Evolutionary conservation across 805 yeast species (phyloP).

Genomic region (Lipomyces spencermartinsiae): DNA sequence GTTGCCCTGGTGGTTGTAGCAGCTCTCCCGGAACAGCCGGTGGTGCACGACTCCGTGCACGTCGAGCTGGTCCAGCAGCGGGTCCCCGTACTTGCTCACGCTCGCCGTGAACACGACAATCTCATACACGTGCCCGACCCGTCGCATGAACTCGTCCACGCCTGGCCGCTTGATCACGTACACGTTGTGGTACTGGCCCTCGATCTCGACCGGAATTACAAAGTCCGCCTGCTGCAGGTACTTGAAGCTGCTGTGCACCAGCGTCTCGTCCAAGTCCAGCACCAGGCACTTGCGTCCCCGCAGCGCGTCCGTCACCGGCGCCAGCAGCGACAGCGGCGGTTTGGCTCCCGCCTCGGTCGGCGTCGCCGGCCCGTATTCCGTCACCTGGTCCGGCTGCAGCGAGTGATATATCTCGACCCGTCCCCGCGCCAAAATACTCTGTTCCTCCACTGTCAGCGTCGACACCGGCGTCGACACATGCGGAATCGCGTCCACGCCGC

Average conservation of each 20-base stretch:
- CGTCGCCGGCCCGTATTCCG: slow-evolving; percentile 28
- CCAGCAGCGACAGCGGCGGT: slow-evolving; percentile 52
- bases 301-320: slow-evolving; percentile 57
- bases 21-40: slow-evolving; percentile 90
- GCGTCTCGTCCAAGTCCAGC: slow-evolving; percentile 92
- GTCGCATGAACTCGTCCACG: slow-evolving; percentile 86
- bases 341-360: background rate
- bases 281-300: slow-evolving; percentile 81
- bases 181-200: slow-evolving; percentile 88
- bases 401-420: slow-evolving; percentile 33
- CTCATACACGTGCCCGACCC: slow-evolving; percentile 86
- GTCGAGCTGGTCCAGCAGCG: slow-evolving; percentile 87
- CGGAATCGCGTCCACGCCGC: background rate
- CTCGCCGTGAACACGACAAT: slow-evolving; percentile 98
- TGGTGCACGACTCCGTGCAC: slow-evolving; percentile 79
- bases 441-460: slow-evolving; percentile 18
- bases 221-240: slow-evolving; percentile 92
- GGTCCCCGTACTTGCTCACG: slow-evolving; percentile 95
- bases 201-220: slow-evolving; percentile 96
- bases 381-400: slow-evolving; percentile 35
- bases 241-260: slow-evolving; percentile 94
- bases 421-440: slow-evolving; percentile 30
- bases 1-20: slow-evolving; percentile 92
- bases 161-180: slow-evolving; percentile 98
- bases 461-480: background rate